Conservation (phyloP, 352 stramenopile species). For the Detonula confervacea region DNA sequence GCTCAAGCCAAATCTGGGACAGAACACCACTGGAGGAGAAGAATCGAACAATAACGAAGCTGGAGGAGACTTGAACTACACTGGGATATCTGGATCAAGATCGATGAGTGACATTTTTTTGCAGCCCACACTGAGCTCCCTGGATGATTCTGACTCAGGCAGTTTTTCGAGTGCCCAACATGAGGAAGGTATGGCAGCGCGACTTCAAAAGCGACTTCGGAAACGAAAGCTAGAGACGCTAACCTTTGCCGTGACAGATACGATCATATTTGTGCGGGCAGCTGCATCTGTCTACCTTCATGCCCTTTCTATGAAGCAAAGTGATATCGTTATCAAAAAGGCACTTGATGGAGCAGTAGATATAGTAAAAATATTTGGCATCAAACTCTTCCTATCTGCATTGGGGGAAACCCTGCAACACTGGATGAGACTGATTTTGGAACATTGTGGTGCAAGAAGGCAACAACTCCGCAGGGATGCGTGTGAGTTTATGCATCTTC, state of each 20-base stretch:
- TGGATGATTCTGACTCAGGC: constrained; percentile 38
- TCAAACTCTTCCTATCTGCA: constrained; percentile 84
- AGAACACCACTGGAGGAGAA: constrained; percentile 13
- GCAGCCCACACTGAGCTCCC: constrained; percentile 38
- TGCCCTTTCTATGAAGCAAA: constrained; percentile 71
- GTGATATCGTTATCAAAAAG: constrained; percentile 77
- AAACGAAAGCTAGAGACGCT: constrained; percentile 49
- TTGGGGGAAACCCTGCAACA: constrained; percentile 86
- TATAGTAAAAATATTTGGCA: constrained; percentile 86
- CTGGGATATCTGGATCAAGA: constrained; percentile 49
- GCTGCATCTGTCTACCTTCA: constrained; percentile 85
- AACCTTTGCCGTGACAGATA: constrained; percentile 70
- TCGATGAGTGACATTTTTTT: constrained; percentile 54
- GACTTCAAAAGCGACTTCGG: constrained; percentile 19
- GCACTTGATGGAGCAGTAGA: constrained; percentile 80
- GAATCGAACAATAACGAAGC: too few relatives aligned
- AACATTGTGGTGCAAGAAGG: constrained; percentile 82
- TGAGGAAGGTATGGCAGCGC: constrained; percentile 40
- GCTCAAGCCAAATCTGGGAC: constrained; percentile 56
- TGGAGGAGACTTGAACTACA: constrained; percentile 28
- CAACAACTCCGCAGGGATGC: constrained; percentile 79
- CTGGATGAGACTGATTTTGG: constrained; percentile 84
- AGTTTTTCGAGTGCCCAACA: constrained; percentile 14
- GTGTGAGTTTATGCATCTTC: constrained; percentile 83
- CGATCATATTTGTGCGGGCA: constrained; percentile 83